Evolutionary conservation across 2,329 filamentous ascomycete genomes (phyloP).

Genomic region (Mariannaea sp.): DNA sequence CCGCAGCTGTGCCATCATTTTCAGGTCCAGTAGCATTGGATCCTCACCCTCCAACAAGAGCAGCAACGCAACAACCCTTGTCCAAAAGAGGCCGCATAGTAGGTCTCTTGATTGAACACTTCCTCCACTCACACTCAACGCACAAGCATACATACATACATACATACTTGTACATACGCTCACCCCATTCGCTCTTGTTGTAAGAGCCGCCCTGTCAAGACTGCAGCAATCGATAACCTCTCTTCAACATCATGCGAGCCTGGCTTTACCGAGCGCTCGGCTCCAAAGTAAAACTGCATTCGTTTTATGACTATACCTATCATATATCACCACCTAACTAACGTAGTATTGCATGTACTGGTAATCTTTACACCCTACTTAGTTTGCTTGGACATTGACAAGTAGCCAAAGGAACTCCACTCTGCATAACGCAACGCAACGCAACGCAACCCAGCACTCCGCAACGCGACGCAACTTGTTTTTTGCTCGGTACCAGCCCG

Average conservation of each 20-base stretch:
- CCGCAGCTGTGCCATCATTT: not conserved
- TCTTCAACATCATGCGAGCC: not conserved
- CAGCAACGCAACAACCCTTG: conserved; percentile 6
- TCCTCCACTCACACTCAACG: not conserved
- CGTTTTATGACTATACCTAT: conserved; percentile 8
- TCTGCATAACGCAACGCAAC: not conserved
- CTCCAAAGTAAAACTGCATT: conserved; percentile 4
- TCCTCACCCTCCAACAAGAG: not conserved
- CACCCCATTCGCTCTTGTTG: too few relatives aligned
- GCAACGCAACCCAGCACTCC: not conserved
- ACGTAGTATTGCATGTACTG: not conserved
- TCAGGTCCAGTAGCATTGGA: not conserved
- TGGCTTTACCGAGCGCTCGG: conserved; percentile 19
- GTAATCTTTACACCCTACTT: too few relatives aligned
- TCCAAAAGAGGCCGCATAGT: not conserved
- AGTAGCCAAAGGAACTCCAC: too few relatives aligned
- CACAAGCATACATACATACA: too few relatives aligned
- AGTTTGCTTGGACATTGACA: too few relatives aligned
- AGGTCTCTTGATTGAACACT: not conserved
- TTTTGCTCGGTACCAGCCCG: too few relatives aligned
- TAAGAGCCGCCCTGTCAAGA: not conserved
- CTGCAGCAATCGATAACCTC: too few relatives aligned
- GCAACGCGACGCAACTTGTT: too few relatives aligned
- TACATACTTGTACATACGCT: too few relatives aligned
- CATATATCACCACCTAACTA: too few relatives aligned